Conservation (phyloP, 148 eudicot species). For the Pouteria glomerata region DNA sequence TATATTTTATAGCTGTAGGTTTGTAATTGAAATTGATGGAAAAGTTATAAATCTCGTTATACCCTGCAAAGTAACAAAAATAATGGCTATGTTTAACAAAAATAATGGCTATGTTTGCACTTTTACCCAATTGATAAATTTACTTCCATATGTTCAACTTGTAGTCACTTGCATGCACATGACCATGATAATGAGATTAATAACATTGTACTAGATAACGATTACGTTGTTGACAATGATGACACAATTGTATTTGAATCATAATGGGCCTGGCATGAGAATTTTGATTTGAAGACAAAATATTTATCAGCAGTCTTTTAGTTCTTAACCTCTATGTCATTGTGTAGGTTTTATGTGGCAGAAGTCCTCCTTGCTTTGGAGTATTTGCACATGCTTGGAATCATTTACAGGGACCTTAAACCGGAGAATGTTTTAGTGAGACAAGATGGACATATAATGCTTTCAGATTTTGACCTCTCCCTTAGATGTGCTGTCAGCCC, state of each 20-base stretch:
- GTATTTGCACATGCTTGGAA: slow-evolving; percentile 96
- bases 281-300: neutral
- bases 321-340: neutral
- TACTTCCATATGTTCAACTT: too few relatives aligned
- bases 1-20: too few relatives aligned
- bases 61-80: too few relatives aligned
- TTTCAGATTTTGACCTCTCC: slow-evolving; percentile 95
- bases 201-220: neutral
- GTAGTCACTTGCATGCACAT: too few relatives aligned
- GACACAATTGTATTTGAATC: neutral
- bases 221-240: neutral
- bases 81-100: too few relatives aligned
- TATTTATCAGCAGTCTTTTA: neutral
- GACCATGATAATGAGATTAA: too few relatives aligned
- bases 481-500: slow-evolving; percentile 78
- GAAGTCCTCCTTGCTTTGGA: slow-evolving; percentile 93
- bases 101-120: too few relatives aligned
- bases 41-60: too few relatives aligned
- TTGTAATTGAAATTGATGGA: too few relatives aligned
- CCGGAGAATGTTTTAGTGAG: slow-evolving; percentile 91
- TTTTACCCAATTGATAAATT: too few relatives aligned
- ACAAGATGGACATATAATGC: slow-evolving; percentile 96
- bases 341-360: slow-evolving; percentile 82
- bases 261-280: neutral
- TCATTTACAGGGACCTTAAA: slow-evolving; percentile 86